Evolutionary conservation across 2,329 filamentous ascomycete species (phyloP), one percentile per base, ranked within the genome.

Genomic region (Verticillium longisporum): DNA sequence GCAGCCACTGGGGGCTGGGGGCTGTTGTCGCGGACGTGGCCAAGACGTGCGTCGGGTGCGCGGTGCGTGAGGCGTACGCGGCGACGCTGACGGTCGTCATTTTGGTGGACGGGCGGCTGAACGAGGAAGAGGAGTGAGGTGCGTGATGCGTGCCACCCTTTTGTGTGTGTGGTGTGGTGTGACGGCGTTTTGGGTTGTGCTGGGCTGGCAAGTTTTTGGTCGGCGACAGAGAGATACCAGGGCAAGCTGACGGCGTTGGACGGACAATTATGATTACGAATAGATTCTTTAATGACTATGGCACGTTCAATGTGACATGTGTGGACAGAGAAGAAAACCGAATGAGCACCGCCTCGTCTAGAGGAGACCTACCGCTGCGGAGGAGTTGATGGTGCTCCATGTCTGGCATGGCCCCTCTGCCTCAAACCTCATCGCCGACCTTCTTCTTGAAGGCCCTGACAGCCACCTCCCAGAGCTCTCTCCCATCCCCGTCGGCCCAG

Each of bases 21-120:
- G 89, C 89, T 1, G 76, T 92, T 18, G 83, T 91, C 61, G 88
- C 88, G 9, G 87, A 91, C 71, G 72, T 90, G 59, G 77, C 82
- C 62, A 84, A 81, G 75, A 91, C 89, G 15, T 92, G 84, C 73
- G 85, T 90, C 80, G 83, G 88, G 15, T 92, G 89, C 71, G 87
- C 88, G 10, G 86, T 92, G 62, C 80, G 89, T 63, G 89, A 91
- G 73, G 88, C 89, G 34, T 92, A 90, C 72, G 89, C 89, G 2
- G 88, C 87, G 15, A 87, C 87, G 38, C 72, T 92, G 59, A 89
- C 85, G 56, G 88, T 92, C 50, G 86, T 91, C 50, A 89, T 92
- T 61, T 74, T 92, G 60, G 78, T 88, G 45, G 83, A 88, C 61
- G 80, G 77, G 60, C 76, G 75, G 62, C 67, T 72, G 63, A 76